Evolutionary conservation across 495 filamentous ascomycete genomes (phyloP), one percentile per base, ranked within the genome.

Genomic region (Aspergillus sparsus): DNA sequence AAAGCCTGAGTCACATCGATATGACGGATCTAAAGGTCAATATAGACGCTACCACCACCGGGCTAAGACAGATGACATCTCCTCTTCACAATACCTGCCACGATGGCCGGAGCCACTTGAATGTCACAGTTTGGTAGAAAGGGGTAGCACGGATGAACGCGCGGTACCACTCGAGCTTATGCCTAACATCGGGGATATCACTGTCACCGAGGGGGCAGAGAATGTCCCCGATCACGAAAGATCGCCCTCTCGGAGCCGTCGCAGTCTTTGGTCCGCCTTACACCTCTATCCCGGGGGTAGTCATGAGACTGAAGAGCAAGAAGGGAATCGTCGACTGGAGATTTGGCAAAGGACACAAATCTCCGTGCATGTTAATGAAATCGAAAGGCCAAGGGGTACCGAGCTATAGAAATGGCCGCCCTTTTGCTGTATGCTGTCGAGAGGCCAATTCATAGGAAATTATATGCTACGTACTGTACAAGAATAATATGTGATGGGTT

Each of bases 271-370:
- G 42, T 13, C 12, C 18, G 11, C 42, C 8, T 16, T 46, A n/a
- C 11, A 46, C 37, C 37, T 41, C 1, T 27, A 27, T 46, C 42
- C 42, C 13, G 15, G 42, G 2, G 42, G 42, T 13, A 46, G 15
- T 3, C 11, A 16, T 8, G 15, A 16, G n/a, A 13, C 5, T 7
- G 15, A 16, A 3, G 42, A 46, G 11, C 12, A 46, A 46, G 42
- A 46, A 46, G 42, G 15, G 15, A 16, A 46, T 16, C 42, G 15
- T 3, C 11, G 42, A 16, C 42, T 46, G 42, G 42, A 46, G 15
- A 46, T 46, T 5, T 46, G 42, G 42, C 42, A 46, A 46, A 13
- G 42, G 15, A 46, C 42, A 5, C 42, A 46, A 16, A 46, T 46
- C 15, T 46, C 42, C 2, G 42, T 46, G 12, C 42, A 46, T 13